Evolutionary conservation across 208 protist species (phyloP).

Genomic region (Crithidia sp.): DNA sequence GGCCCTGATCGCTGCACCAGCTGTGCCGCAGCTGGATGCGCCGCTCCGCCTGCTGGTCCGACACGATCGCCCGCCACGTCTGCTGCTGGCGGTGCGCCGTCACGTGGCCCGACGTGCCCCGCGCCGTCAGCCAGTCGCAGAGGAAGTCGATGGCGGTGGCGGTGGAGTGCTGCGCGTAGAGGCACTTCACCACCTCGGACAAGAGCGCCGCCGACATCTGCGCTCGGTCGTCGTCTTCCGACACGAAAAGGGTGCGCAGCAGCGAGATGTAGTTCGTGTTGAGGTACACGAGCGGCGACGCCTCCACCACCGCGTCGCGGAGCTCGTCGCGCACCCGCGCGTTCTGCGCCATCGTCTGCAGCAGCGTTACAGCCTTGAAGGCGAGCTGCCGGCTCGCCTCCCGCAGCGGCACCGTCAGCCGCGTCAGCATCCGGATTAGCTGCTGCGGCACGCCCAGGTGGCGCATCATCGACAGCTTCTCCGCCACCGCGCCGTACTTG

Average conservation of each 20-base stretch:
- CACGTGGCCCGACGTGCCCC: slow-evolving; percentile 11
- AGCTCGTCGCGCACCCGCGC: slow-evolving; percentile 21
- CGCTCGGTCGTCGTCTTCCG: slow-evolving; percentile 4
- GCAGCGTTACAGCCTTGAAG: slow-evolving; percentile 23
- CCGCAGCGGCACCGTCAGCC: slow-evolving; percentile 34
- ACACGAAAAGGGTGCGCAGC: slow-evolving; percentile 39
- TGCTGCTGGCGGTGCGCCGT: slow-evolving; percentile 28
- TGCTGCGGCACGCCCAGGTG: slow-evolving; percentile 34
- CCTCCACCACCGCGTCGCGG: slow-evolving; percentile 14
- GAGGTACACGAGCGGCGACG: slow-evolving; percentile 39
- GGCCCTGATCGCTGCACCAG: slow-evolving; percentile 48
- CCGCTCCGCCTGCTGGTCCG: slow-evolving; percentile 44
- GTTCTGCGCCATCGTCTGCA: slow-evolving; percentile 36
- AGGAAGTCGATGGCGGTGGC: slow-evolving; percentile 37
- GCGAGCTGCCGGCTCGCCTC: slow-evolving; percentile 29
- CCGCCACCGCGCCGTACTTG: slow-evolving; percentile 25
- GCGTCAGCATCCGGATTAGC: slow-evolving; percentile 42
- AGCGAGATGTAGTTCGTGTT: slow-evolving; percentile 42
- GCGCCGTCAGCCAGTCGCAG: slow-evolving; percentile 33
- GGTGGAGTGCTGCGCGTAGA: slow-evolving; percentile 20
- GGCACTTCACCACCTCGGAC: slow-evolving; percentile 37
- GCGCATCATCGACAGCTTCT: slow-evolving; percentile 58
- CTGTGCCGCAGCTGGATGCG: slow-evolving; percentile 44
- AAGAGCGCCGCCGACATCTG: slow-evolving; percentile 29
- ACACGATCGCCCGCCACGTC: slow-evolving; percentile 30